A percentile compares a stretch with the other conserved stretches of the same genome.
These are phyloP conservation scores for Physocladia obscura DNA, from an alignment of 192 early-diverging fungal species.

Conservation along the genomic window DNA sequence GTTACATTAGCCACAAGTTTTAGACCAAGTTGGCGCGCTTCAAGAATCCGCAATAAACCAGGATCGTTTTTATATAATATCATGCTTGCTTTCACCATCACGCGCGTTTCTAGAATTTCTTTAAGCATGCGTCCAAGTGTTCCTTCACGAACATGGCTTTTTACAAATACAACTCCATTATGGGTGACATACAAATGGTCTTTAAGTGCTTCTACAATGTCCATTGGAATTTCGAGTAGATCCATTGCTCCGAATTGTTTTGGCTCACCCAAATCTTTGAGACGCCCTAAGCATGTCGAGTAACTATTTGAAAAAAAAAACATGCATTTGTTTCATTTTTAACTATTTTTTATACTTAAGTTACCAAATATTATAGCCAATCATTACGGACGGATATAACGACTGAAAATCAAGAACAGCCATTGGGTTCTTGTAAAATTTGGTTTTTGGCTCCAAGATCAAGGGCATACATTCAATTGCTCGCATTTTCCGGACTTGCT, in stretches of 20 bases:
- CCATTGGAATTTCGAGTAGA: conserved; percentile 58
- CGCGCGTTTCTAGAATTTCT: conserved; percentile 85
- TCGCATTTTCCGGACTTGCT: conserved; percentile 60
- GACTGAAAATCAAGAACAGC: conserved; percentile 92
- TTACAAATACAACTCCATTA: conserved; percentile 85
- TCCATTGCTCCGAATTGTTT: conserved; percentile 61
- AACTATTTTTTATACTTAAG: too few species aligned
- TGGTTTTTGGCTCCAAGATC: conserved; percentile 81
- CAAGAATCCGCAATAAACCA: conserved; percentile 66
- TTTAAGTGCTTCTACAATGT: conserved; percentile 59
- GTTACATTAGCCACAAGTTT: conserved; percentile 94
- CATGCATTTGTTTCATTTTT: neutral
- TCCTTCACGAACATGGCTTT: conserved; percentile 77
- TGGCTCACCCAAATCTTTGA: conserved; percentile 29
- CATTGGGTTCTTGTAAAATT: conserved; percentile 81
- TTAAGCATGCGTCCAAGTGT: conserved; percentile 76
- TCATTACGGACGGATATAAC: conserved; percentile 93
- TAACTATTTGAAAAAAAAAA: conserved; percentile 12
- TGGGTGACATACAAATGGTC: conserved; percentile 76
- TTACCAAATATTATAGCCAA: conserved; percentile 92
- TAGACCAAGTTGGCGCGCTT: conserved; percentile 80
- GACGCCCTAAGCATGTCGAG: conserved; percentile 74
- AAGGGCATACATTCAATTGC: conserved; percentile 86
- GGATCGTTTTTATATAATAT: conserved; percentile 64
- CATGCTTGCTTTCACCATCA: conserved; percentile 88